phyloP scores from a whole-genome alignment of 805 yeast genomes.

The Wickerhamiella brachini region DNA sequence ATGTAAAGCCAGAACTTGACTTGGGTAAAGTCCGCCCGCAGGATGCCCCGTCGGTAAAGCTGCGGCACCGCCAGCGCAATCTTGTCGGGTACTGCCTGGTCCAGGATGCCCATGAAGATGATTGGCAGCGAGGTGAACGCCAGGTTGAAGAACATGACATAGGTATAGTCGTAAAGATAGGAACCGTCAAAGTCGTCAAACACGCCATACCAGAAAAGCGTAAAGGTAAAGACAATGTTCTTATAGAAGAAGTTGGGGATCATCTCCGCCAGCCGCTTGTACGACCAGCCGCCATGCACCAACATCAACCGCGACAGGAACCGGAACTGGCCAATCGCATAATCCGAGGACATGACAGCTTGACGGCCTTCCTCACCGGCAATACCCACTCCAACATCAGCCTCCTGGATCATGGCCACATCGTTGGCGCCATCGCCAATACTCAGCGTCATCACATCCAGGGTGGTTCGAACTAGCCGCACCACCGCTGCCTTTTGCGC shows the following conservation, averaged over 20 bases:
- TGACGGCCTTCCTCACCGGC: slow-evolving; percentile 84
- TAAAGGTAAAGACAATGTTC: slow-evolving; percentile 58
- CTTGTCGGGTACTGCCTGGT: slow-evolving; percentile 61
- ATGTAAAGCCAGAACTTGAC: slow-evolving; percentile 48
- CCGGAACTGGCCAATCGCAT: slow-evolving; percentile 69
- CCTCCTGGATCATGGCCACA: slow-evolving; percentile 81
- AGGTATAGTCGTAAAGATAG: slow-evolving; percentile 65
- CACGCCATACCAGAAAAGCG: slow-evolving; percentile 69
- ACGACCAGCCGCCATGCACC: slow-evolving; percentile 77
- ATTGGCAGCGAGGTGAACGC: slow-evolving; percentile 76
- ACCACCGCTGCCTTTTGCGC: slow-evolving; percentile 74
- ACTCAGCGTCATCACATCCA: slow-evolving; percentile 66
- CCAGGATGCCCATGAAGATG: slow-evolving; percentile 56
- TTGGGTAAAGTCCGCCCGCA: slow-evolving; percentile 51
- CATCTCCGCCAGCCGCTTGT: slow-evolving; percentile 63
- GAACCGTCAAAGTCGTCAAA: slow-evolving; percentile 60
- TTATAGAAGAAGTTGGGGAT: slow-evolving; percentile 71
- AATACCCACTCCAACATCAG: slow-evolving; percentile 74
- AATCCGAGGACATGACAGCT: slow-evolving; percentile 78
- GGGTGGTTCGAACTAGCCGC: slow-evolving; percentile 45
- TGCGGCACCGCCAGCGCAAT: slow-evolving; percentile 60
- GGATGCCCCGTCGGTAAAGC: slow-evolving; percentile 53
- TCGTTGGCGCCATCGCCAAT: slow-evolving; percentile 84
- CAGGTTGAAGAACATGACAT: slow-evolving; percentile 64
- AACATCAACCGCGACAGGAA: slow-evolving; percentile 49